These are phyloP conservation scores for Trichosporon coremiiforme DNA, from an alignment of 1,284 basidiomycete species.

Conservation along the genomic window DNA sequence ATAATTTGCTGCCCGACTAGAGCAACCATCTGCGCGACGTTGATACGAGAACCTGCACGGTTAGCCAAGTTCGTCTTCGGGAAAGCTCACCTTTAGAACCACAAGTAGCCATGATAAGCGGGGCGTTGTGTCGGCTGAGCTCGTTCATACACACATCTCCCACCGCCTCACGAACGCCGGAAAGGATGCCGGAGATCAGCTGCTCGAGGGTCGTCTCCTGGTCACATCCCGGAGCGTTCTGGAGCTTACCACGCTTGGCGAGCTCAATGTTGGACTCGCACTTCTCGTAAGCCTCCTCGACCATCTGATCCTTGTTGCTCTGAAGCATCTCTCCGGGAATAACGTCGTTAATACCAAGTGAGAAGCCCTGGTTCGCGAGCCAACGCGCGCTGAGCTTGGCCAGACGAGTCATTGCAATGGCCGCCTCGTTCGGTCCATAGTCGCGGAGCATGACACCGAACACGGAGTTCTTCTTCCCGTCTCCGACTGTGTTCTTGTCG, in stretches of 20 bases:
- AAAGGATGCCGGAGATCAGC: constrained; percentile 88
- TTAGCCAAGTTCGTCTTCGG: constrained; percentile 21
- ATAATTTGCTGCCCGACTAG: constrained; percentile 99
- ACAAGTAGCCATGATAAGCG: constrained; percentile 98
- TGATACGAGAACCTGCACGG: constrained; percentile 91
- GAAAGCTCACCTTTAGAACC: constrained; percentile 85
- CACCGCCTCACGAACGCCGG: constrained; percentile 91
- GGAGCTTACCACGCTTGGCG: constrained; percentile 88
- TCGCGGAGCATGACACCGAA: constrained; percentile 98
- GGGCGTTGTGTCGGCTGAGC: constrained; percentile 92
- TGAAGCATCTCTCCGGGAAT: constrained; percentile 87
- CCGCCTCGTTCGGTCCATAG: constrained; percentile 93
- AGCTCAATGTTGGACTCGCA: constrained; percentile 84
- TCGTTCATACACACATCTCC: constrained; percentile 99
- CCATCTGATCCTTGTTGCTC: constrained; percentile 79
- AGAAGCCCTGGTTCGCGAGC: constrained; percentile 96
- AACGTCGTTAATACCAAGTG: constrained; percentile 97
- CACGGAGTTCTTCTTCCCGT: constrained; percentile 98
- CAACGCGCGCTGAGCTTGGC: constrained; percentile 96
- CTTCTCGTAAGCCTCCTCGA: constrained; percentile 84
- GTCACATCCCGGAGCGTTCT: constrained; percentile 95
- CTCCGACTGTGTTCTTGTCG: constrained; percentile 97
- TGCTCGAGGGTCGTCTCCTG: constrained; percentile 97
- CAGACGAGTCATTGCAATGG: constrained; percentile 93
- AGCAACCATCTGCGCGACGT: constrained; percentile 99